Evolutionary conservation across 1,139 yeast genomes (phyloP).

Genomic region (Taphrina sp.): DNA sequence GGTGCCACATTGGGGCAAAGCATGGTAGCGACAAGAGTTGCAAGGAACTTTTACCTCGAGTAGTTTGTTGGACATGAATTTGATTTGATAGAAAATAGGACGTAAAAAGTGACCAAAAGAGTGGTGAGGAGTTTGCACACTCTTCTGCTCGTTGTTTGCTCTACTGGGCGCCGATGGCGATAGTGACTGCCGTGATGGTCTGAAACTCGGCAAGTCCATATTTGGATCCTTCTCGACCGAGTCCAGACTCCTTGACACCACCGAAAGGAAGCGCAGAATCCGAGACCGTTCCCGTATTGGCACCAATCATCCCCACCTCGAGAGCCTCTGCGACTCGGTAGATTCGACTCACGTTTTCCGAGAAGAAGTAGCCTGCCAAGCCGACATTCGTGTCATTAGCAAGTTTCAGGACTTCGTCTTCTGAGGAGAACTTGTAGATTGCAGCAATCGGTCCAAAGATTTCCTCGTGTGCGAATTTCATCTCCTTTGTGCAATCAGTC

Average conservation of each 20-base stretch:
- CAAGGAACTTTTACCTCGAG: too few species aligned
- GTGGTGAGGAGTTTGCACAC: too few species aligned
- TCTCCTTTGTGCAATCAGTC: conserved; percentile 57
- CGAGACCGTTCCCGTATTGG: conserved; percentile 74
- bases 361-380: conserved; percentile 80
- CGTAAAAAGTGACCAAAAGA: too few species aligned
- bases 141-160: too few species aligned
- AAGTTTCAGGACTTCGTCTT: conserved; percentile 66
- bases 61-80: too few species aligned
- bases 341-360: conserved; percentile 60
- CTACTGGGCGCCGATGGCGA: too few species aligned
- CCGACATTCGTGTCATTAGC: conserved; percentile 79
- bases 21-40: too few species aligned
- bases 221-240: conserved; percentile 75
- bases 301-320: conserved; percentile 83
- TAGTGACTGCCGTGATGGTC: conserved; percentile 67
- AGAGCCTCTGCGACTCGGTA: conserved; percentile 62
- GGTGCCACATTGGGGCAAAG: too few species aligned
- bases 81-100: too few species aligned
- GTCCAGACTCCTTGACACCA: conserved; percentile 73
- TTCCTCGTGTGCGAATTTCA: conserved; percentile 62
- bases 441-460: conserved; percentile 93
- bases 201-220: conserved; percentile 65
- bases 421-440: conserved; percentile 64
- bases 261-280: conserved; percentile 78